A percentile compares a stretch with the other conserved stretches of the same genome.
Evolutionary conservation across 1,139 yeast genomes (phyloP).

Genomic region (Kazachstania sp.): DNA sequence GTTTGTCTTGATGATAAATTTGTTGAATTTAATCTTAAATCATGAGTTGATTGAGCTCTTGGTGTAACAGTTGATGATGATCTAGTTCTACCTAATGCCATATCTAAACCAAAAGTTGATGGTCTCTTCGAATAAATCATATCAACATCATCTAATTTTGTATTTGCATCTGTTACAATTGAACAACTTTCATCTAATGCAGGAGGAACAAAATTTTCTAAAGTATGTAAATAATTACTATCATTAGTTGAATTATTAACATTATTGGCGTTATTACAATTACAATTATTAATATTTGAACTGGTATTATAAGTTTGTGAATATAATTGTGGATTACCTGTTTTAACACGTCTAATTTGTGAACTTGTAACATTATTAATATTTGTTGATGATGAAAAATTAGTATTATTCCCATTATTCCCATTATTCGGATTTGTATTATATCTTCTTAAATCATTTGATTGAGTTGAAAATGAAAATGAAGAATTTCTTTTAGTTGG

Average conservation of each 20-base stretch:
- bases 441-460: conserved; percentile 1
- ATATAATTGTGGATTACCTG: background rate
- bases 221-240: conserved; percentile 33
- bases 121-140: conserved; percentile 62
- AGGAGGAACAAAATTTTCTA: conserved; percentile 72
- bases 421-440: conserved; percentile 2
- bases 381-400: background rate
- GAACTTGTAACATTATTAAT: background rate
- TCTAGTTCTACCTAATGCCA: conserved; percentile 46
- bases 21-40: background rate
- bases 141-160: conserved; percentile 62
- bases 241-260: no score
- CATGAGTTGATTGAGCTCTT: background rate
- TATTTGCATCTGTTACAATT: conserved; percentile 47
- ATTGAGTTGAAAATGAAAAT: background rate
- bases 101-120: conserved; percentile 50
- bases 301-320: background rate
- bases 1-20: background rate
- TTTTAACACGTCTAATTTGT: background rate
- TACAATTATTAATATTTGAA: background rate
- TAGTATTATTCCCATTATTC: no score
- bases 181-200: conserved; percentile 74
- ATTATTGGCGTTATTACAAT: background rate
- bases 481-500: background rate
- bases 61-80: conserved; percentile 4